phyloP scores from a whole-genome alignment of 768 basidiomycete genomes.

The Termitomyces sp. region DNA sequence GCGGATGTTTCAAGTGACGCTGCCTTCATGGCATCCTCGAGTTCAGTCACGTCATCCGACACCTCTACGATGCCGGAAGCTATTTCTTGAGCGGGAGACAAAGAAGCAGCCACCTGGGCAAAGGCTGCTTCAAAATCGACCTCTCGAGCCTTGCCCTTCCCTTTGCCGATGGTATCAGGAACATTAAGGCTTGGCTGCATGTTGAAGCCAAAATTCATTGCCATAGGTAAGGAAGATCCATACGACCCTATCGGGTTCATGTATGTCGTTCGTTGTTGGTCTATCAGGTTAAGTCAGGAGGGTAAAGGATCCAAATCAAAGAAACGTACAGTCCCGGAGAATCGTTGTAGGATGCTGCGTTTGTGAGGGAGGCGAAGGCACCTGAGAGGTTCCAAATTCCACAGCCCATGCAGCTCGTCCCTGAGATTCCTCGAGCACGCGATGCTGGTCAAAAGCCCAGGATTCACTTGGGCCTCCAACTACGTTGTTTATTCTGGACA shows the following conservation, averaged over 20 bases:
- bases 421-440: conserved; percentile 28
- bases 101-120: conserved; percentile 56
- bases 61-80: conserved; percentile 54
- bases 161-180: conserved; percentile 36
- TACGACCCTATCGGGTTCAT: conserved; percentile 31
- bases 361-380: conserved; percentile 20
- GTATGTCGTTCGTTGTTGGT: conserved; percentile 39
- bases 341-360: conserved; percentile 28
- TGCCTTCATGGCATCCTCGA: conserved; percentile 35
- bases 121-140: conserved; percentile 87
- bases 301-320: neutral
- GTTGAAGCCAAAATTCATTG: conserved; percentile 27
- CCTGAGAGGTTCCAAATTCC: conserved; percentile 43
- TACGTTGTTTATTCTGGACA: conserved; percentile 18
- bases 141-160: conserved; percentile 78
- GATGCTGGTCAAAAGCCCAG: conserved; percentile 53
- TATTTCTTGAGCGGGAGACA: conserved; percentile 34
- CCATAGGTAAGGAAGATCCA: conserved; percentile 34
- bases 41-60: conserved; percentile 32
- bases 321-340: conserved; percentile 37
- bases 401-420: conserved; percentile 46
- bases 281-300: conserved; percentile 17
- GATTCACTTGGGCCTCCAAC: conserved; percentile 39
- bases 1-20: conserved; percentile 28
- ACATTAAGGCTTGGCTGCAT: conserved; percentile 31